Percentiles rank a stretch among this genome's conserved stretches.
phyloP scores from a whole-genome alignment of 176 grass and related monocot genomes.

The Alloteropsis semialata region DNA sequence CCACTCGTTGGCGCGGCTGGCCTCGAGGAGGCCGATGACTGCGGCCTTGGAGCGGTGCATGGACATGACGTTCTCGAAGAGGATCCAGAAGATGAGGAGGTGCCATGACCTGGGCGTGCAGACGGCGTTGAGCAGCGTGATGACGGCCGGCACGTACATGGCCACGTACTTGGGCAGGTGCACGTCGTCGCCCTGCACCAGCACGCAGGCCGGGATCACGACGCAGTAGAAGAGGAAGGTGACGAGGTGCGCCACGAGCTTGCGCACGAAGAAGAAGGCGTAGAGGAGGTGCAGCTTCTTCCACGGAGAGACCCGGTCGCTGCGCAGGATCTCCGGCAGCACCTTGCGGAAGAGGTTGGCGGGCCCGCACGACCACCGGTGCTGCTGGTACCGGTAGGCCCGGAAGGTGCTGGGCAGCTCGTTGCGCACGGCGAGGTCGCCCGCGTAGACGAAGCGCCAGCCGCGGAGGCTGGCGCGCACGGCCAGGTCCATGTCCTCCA shows the following conservation, averaged over 20 bases:
- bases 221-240: conserved; percentile 89
- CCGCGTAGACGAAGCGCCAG: conserved; percentile 73
- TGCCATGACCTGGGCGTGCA: conserved; percentile 78
- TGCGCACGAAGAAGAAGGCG: conserved; percentile 84
- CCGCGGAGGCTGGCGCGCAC: conserved; percentile 68
- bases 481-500: conserved; percentile 96
- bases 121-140: conserved; percentile 75
- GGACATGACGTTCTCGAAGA: conserved; percentile 96
- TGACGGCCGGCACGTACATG: conserved; percentile 66
- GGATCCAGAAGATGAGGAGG: conserved; percentile 87
- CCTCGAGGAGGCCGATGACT: conserved; percentile 73
- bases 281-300: conserved; percentile 92
- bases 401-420: conserved; percentile 74
- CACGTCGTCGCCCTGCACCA: conserved; percentile 63
- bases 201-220: conserved; percentile 69
- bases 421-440: conserved; percentile 59
- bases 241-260: conserved; percentile 82
- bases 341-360: conserved; percentile 79
- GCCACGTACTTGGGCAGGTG: conserved; percentile 68
- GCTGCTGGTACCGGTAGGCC: conserved; percentile 79
- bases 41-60: conserved; percentile 83
- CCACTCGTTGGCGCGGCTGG: conserved; percentile 84
- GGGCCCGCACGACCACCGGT: conserved; percentile 77
- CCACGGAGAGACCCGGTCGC: conserved; percentile 54
- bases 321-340: conserved; percentile 59